These are phyloP conservation scores for Purshia tridentata DNA, from an alignment of 306 rosid genomes.

Conservation along the genomic window DNA sequence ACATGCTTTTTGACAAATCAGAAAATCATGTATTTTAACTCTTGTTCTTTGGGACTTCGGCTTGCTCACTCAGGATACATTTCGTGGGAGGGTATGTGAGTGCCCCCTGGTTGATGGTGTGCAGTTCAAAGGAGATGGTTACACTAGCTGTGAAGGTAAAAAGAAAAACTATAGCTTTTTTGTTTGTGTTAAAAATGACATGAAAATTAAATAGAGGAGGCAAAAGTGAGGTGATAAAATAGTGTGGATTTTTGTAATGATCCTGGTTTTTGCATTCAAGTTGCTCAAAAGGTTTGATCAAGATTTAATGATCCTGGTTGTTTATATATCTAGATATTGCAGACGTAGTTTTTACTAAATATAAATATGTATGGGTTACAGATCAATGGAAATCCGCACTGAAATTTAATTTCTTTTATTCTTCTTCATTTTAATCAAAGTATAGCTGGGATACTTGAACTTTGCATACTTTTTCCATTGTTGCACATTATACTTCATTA, in stretches of 20 bases:
- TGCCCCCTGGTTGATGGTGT: conserved; percentile 97
- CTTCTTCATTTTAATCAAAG: not conserved
- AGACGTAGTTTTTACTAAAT: too few relatives aligned
- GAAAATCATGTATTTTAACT: not conserved
- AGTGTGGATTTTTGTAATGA: not conserved
- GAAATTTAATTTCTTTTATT: not conserved
- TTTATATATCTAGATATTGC: not conserved
- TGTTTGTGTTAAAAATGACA: not conserved
- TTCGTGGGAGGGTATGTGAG: conserved; percentile 96
- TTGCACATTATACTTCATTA: conserved; percentile 11
- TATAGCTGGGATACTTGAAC: not conserved
- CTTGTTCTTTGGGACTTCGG: conserved; percentile 10
- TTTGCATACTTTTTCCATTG: not conserved
- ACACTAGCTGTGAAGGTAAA: conserved; percentile 81
- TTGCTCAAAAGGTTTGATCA: not conserved
- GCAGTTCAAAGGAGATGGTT: conserved; percentile 99
- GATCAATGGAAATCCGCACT: not conserved
- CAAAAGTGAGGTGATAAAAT: not conserved
- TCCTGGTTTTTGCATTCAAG: not conserved
- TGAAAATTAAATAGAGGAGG: not conserved
- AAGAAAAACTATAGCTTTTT: conserved; percentile 2
- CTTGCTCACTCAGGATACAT: conserved; percentile 71
- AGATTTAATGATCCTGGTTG: not conserved
- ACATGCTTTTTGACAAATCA: conserved; percentile 8
- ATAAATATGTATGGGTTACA: not conserved